Conservation (phyloP, 805 yeast species). For the Torulaspora microellipsoides region DNA sequence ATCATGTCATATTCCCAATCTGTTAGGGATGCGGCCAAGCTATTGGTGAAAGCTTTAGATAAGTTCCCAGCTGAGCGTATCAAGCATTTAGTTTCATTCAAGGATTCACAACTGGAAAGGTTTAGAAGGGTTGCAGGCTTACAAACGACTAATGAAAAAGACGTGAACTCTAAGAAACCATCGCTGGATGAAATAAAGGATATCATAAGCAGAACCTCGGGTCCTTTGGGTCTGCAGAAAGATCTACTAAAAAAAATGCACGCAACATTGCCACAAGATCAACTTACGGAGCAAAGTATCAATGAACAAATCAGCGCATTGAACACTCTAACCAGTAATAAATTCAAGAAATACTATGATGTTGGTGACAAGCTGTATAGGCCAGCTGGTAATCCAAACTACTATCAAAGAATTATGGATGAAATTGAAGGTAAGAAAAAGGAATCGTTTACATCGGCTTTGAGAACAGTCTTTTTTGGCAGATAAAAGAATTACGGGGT, state of each 20-base stretch:
- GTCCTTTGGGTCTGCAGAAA: slow-evolving; percentile 43
- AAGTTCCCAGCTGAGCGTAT: slow-evolving; percentile 66
- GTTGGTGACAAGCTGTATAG: slow-evolving; percentile 59
- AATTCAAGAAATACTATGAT: slow-evolving; percentile 58
- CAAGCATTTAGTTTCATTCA: slow-evolving; percentile 65
- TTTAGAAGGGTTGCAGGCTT: slow-evolving; percentile 49
- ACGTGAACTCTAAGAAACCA: slow-evolving; percentile 30
- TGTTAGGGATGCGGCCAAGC: slow-evolving; percentile 48
- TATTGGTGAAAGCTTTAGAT: slow-evolving; percentile 53
- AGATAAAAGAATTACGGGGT: slow-evolving; percentile 34
- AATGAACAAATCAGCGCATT: slow-evolving; percentile 55
- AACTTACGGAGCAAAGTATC: slow-evolving; percentile 45
- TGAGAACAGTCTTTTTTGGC: slow-evolving; percentile 74
- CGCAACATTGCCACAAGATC: slow-evolving; percentile 43
- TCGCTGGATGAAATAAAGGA: slow-evolving; percentile 40
- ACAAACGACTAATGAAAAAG: slow-evolving; percentile 37
- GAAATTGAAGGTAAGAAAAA: slow-evolving; percentile 70
- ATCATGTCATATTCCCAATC: slow-evolving; percentile 16
- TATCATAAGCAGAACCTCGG: slow-evolving; percentile 34
- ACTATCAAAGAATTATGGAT: slow-evolving; percentile 63
- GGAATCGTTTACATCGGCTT: slow-evolving; percentile 60
- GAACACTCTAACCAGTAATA: slow-evolving; percentile 52
- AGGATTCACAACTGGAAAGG: slow-evolving; percentile 57
- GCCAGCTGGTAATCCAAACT: slow-evolving; percentile 84
- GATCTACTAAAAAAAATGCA: slow-evolving; percentile 44